Conservation (phyloP, 2,329 filamentous ascomycete species). For the Fusarium sp. region DNA sequence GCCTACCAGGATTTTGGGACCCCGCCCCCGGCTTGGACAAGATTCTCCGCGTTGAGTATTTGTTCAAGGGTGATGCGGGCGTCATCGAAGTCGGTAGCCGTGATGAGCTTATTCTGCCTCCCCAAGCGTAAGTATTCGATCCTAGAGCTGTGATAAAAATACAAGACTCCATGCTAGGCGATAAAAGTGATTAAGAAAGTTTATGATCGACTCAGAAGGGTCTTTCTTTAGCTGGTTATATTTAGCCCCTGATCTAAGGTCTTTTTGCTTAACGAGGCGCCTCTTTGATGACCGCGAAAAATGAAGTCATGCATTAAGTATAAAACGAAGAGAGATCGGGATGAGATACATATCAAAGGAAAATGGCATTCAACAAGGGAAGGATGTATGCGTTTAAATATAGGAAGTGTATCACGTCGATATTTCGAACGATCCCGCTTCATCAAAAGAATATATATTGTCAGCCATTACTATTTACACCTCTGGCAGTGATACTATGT, state of each 20-base stretch:
- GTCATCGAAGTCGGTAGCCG: conserved; percentile 39
- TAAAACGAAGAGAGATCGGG: neutral
- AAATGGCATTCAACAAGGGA: neutral
- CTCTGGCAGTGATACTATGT: neutral
- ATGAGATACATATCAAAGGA: neutral
- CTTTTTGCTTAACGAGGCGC: too few species aligned
- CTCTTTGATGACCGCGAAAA: neutral
- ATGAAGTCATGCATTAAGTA: conserved; percentile 20
- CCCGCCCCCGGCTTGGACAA: conserved; percentile 60
- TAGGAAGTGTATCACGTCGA: neutral
- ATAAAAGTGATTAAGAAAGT: too few species aligned
- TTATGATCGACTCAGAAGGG: too few species aligned
- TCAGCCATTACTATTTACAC: neutral
- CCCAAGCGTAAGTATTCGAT: conserved; percentile 12
- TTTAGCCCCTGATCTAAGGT: too few species aligned
- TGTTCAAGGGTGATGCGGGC: conserved; percentile 53
- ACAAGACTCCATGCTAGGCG: too few species aligned
- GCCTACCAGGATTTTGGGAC: conserved; percentile 65
- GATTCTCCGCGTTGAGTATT: conserved; percentile 60
- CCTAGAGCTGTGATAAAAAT: too few species aligned
- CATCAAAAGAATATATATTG: neutral
- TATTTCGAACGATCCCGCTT: neutral
- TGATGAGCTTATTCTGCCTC: conserved; percentile 45
- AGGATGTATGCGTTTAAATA: neutral
- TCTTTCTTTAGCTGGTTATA: too few species aligned